Conservation (phyloP, 2,329 filamentous ascomycete genomes). For the Penicillium glabrum region DNA sequence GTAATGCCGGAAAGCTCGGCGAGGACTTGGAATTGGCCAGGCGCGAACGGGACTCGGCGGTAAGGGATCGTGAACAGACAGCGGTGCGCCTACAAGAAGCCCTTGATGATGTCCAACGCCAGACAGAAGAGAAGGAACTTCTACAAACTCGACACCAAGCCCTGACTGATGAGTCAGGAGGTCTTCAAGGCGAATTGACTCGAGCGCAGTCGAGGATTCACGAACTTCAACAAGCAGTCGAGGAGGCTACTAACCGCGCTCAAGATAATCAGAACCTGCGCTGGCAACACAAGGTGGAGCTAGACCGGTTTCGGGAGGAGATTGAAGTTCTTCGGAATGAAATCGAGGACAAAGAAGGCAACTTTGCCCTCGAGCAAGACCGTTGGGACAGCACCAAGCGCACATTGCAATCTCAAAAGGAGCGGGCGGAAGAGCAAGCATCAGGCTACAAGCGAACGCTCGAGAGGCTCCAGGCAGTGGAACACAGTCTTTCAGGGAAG, state of each 20-base stretch:
- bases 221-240: conserved; percentile 46
- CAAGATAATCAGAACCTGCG: conserved; percentile 60
- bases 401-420: conserved; percentile 64
- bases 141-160: conserved; percentile 69
- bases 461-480: conserved; percentile 66
- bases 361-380: conserved; percentile 69
- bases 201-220: conserved; percentile 42
- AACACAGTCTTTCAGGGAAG: conserved; percentile 66
- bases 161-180: conserved; percentile 63
- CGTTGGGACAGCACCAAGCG: conserved; percentile 70
- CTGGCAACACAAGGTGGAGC: conserved; percentile 54
- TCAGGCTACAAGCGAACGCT: conserved; percentile 68
- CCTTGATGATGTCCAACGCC: conserved; percentile 60
- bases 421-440: conserved; percentile 67
- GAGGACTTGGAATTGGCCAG: conserved; percentile 46
- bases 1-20: conserved; percentile 38
- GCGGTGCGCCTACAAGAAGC: conserved; percentile 54
- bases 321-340: conserved; percentile 63
- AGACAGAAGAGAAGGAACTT: conserved; percentile 64
- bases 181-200: conserved; percentile 65
- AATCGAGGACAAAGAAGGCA: conserved; percentile 67
- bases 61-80: conserved; percentile 43
- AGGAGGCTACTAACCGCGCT: conserved; percentile 58
- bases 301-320: conserved; percentile 57
- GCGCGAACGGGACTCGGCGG: conserved; percentile 47